These are phyloP conservation scores for Wickerhamomyces sp. DNA, from an alignment of 1,139 yeast species.

Conservation along the genomic window DNA sequence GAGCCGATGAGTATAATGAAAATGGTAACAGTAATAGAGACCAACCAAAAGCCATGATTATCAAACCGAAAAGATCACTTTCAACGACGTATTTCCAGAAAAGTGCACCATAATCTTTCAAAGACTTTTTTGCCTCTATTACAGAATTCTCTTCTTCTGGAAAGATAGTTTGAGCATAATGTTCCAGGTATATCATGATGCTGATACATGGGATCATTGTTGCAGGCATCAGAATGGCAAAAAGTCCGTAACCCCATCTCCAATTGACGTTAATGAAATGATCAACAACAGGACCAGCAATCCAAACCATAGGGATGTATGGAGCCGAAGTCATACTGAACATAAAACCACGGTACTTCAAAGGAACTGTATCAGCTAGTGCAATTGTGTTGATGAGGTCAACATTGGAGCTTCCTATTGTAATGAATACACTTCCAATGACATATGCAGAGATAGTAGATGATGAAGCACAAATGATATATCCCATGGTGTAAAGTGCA, in stretches of 20 bases:
- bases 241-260: constrained; percentile 41
- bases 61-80: constrained; percentile 31
- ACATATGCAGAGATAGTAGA: constrained; percentile 28
- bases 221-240: constrained; percentile 32
- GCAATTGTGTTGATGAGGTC: constrained; percentile 23
- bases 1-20: constrained; percentile 28
- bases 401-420: constrained; percentile 30
- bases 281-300: constrained; percentile 29
- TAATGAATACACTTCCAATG: constrained; percentile 27
- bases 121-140: neutral
- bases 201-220: constrained; percentile 27
- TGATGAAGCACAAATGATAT: constrained; percentile 28
- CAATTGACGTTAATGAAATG: constrained; percentile 28
- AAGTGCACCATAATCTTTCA: neutral
- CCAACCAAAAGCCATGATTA: constrained; percentile 33
- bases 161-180: constrained; percentile 18
- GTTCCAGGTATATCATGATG: constrained; percentile 27
- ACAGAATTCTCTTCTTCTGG: constrained; percentile 1
- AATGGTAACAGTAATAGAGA: constrained; percentile 32
- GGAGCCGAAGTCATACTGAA: constrained; percentile 28
- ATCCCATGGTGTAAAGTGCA: constrained; percentile 27
- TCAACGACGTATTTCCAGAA: constrained; percentile 22
- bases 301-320: constrained; percentile 30
- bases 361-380: constrained; percentile 30
- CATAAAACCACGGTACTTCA: constrained; percentile 31